Evolutionary conservation across 2,329 filamentous ascomycete genomes (phyloP).

Genomic region (Colletotrichum somersetense): DNA sequence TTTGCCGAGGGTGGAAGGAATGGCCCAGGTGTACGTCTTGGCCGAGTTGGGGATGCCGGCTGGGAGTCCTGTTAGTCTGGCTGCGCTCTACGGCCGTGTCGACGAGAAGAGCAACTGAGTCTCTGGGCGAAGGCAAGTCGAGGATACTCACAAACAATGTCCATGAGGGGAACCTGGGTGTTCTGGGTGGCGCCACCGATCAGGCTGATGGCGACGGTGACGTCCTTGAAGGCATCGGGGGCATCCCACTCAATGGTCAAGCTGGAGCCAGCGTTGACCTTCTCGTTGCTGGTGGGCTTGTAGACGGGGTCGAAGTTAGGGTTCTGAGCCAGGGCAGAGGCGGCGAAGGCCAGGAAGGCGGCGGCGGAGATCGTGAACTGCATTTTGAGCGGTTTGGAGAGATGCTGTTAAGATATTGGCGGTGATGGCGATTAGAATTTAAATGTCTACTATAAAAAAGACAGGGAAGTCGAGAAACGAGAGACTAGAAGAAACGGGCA

Average conservation of each 20-base stretch:
- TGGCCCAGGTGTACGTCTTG: constrained; percentile 63
- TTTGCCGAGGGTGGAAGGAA: constrained; percentile 59
- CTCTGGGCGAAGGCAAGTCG: neutral
- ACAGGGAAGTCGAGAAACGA: constrained; percentile 34
- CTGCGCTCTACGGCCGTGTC: constrained; percentile 4
- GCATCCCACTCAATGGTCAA: constrained; percentile 65
- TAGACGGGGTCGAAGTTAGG: constrained; percentile 68
- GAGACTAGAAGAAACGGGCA: constrained; percentile 36
- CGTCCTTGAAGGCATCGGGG: constrained; percentile 55
- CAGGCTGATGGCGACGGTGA: constrained; percentile 65
- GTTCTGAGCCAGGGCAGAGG: constrained; percentile 66
- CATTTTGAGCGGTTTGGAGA: constrained; percentile 60
- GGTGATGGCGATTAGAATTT: constrained; percentile 35
- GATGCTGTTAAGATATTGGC: constrained; percentile 24
- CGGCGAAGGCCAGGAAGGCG: constrained; percentile 65
- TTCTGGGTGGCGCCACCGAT: constrained; percentile 63
- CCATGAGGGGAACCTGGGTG: constrained; percentile 57
- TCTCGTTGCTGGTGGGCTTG: constrained; percentile 58
- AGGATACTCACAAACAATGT: constrained; percentile 64
- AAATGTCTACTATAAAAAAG: constrained; percentile 26
- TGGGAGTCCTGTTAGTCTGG: constrained; percentile 48
- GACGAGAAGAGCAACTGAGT: neutral
- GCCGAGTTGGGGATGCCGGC: constrained; percentile 61
- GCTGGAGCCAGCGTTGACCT: constrained; percentile 61
- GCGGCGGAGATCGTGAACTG: constrained; percentile 63